Evolutionary conservation across 805 yeast species (phyloP).

Genomic region (Wickerhamiella cacticola): DNA sequence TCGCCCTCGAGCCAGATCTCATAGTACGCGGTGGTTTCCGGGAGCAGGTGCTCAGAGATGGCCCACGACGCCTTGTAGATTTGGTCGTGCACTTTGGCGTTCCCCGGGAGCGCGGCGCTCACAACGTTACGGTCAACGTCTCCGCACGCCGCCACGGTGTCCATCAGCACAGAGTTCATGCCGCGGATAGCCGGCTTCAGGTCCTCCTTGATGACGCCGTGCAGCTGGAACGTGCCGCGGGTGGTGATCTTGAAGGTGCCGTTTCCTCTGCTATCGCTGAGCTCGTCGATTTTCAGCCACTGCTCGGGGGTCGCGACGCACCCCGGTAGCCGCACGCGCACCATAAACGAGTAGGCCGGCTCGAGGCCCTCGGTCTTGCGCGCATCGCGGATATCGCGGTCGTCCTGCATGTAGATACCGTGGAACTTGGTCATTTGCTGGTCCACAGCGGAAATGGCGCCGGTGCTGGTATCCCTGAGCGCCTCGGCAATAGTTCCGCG

Average conservation of each 20-base stretch:
- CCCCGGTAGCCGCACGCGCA: conserved; percentile 89
- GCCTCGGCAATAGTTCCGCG: conserved; percentile 92
- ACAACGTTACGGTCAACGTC: conserved; percentile 96
- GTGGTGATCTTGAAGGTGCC: conserved; percentile 91
- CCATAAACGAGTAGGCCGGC: conserved; percentile 96
- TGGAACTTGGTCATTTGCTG: conserved; percentile 95
- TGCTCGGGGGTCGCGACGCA: conserved; percentile 80
- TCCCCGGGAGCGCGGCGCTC: conserved; percentile 78
- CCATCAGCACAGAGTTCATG: conserved; percentile 81
- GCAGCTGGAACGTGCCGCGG: conserved; percentile 93
- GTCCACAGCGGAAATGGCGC: conserved; percentile 80
- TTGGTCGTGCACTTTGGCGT: conserved; percentile 70
- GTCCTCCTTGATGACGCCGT: conserved; percentile 84
- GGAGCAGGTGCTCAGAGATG: conserved; percentile 74
- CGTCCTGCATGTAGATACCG: conserved; percentile 98
- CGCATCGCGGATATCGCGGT: conserved; percentile 87
- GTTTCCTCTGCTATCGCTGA: conserved; percentile 72
- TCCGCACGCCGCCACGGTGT: conserved; percentile 96
- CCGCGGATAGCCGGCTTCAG: conserved; percentile 85
- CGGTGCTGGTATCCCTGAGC: conserved; percentile 66
- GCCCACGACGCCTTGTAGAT: conserved; percentile 48
- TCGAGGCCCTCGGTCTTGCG: conserved; percentile 86
- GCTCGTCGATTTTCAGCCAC: conserved; percentile 74
- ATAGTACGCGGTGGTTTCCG: conserved; percentile 88
- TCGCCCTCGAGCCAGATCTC: conserved; percentile 91